Conservation (phyloP, 345 rosid genomes). For the Brassica juncea region DNA sequence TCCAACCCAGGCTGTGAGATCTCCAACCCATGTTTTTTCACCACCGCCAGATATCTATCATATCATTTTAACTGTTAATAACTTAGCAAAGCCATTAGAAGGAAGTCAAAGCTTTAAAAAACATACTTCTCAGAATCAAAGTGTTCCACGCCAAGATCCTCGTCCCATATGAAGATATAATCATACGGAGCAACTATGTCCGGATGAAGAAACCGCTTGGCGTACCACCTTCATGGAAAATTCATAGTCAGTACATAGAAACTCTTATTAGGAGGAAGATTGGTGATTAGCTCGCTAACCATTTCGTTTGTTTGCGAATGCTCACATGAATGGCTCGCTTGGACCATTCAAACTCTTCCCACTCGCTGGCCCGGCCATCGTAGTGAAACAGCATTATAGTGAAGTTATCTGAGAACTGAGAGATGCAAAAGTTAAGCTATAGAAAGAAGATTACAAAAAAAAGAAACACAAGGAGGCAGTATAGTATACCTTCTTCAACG, state of each 20-base stretch:
- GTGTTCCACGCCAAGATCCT: constrained; percentile 91
- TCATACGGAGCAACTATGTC: constrained; percentile 84
- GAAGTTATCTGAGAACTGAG: constrained; percentile 94
- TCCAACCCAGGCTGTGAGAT: constrained; percentile 97
- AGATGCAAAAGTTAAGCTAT: constrained; percentile 10
- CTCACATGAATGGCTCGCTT: constrained; percentile 89
- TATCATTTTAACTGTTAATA: too few relatives aligned
- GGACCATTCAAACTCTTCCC: constrained; percentile 98
- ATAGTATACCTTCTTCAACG: constrained; percentile 67
- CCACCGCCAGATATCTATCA: constrained; percentile 72
- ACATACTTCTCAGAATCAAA: constrained; percentile 85
- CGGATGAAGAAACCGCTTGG: constrained; percentile 96
- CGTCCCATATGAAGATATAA: constrained; percentile 93
- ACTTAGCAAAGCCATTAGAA: background rate
- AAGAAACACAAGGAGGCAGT: background rate
- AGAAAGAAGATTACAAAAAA: background rate
- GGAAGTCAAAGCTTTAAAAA: constrained; percentile 3
- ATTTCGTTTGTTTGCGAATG: constrained; percentile 80
- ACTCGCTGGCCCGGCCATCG: constrained; percentile 76
- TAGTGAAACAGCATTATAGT: constrained; percentile 89
- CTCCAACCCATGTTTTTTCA: constrained; percentile 79
- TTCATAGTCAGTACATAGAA: constrained; percentile 17
- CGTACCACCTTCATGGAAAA: constrained; percentile 74
- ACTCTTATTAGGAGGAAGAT: constrained; percentile 5
- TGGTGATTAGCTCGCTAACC: constrained; percentile 49